A percentile compares a stretch with the other conserved stretches of the same genome.
Evolutionary conservation across 1,284 basidiomycete genomes (phyloP).

Genomic region (Cryptococcus floricola): DNA sequence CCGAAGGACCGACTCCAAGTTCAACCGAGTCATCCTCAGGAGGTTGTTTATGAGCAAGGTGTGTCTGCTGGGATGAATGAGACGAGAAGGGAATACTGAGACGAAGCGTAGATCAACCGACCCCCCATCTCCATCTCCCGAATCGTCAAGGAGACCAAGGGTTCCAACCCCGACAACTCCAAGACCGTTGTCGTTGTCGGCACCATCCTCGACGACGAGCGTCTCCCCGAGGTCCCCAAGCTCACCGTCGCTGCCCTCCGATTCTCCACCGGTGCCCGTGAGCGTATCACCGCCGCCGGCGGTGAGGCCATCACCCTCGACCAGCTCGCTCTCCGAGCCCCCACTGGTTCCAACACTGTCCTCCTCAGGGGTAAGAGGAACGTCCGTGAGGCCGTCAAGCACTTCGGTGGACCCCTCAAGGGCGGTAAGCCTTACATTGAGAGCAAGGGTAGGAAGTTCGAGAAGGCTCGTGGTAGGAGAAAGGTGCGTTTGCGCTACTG

Average conservation of each 20-base stretch:
- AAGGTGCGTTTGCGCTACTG: slow-evolving; percentile 48
- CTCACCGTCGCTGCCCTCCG: slow-evolving; percentile 90
- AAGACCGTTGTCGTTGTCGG: slow-evolving; percentile 90
- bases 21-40: slow-evolving; percentile 98
- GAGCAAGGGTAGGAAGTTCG: slow-evolving; percentile 90
- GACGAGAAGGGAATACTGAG: background rate
- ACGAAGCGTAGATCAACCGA: slow-evolving; percentile 74
- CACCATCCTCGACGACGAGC: slow-evolving; percentile 94
- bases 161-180: slow-evolving; percentile 60
- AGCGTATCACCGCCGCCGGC: slow-evolving; percentile 91
- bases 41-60: slow-evolving; percentile 83
- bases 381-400: slow-evolving; percentile 87
- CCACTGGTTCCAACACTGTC: slow-evolving; percentile 93
- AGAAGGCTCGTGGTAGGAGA: slow-evolving; percentile 80
- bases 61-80: slow-evolving; percentile 5
- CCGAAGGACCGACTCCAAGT: slow-evolving; percentile 88
- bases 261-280: slow-evolving; percentile 89
- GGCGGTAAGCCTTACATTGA: slow-evolving; percentile 58
- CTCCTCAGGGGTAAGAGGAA: slow-evolving; percentile 78
- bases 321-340: slow-evolving; percentile 89
- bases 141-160: slow-evolving; percentile 74
- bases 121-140: slow-evolving; percentile 92
- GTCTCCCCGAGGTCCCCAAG: slow-evolving; percentile 82
- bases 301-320: slow-evolving; percentile 94
- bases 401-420: slow-evolving; percentile 68